A percentile compares a stretch with the other conserved stretches of the same genome.
Conservation (phyloP, 2,329 filamentous ascomycete species). For the Cytospora leucostoma region DNA sequence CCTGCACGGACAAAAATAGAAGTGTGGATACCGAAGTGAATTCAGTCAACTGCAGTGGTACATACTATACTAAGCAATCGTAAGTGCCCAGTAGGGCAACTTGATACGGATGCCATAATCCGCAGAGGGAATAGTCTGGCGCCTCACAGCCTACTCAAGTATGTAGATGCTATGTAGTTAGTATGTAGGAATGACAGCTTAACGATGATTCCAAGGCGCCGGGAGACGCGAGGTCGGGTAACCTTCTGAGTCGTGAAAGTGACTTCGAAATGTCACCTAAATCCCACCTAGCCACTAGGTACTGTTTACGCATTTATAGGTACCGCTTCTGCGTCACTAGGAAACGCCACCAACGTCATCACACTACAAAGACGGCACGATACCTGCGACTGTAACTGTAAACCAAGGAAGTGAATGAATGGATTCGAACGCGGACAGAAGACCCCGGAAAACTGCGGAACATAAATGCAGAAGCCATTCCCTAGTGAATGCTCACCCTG, state of each 20-base stretch:
- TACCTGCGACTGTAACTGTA: not conserved
- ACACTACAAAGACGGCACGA: not conserved
- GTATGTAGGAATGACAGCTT: not conserved
- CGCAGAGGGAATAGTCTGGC: not conserved
- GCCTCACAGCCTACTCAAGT: not conserved
- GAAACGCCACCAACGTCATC: constrained; percentile 1
- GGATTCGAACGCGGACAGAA: not conserved
- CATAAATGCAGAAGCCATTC: not conserved
- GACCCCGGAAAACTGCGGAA: not conserved
- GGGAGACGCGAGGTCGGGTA: not conserved
- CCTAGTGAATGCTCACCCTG: not conserved
- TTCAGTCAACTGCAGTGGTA: too few species aligned
- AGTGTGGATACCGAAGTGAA: too few species aligned
- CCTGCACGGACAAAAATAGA: too few species aligned
- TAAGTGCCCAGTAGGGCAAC: too few species aligned
- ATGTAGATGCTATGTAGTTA: too few species aligned
- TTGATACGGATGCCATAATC: not conserved
- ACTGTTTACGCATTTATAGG: not conserved
- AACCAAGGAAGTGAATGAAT: not conserved
- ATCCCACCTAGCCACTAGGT: not conserved
- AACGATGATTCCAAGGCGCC: not conserved
- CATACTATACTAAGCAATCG: too few species aligned
- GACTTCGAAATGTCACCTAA: not conserved
- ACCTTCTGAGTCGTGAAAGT: not conserved
- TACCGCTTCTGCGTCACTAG: not conserved